These are phyloP conservation scores for Adansonia gregorii DNA, from an alignment of 441 rosid genomes.

Conservation along the genomic window DNA sequence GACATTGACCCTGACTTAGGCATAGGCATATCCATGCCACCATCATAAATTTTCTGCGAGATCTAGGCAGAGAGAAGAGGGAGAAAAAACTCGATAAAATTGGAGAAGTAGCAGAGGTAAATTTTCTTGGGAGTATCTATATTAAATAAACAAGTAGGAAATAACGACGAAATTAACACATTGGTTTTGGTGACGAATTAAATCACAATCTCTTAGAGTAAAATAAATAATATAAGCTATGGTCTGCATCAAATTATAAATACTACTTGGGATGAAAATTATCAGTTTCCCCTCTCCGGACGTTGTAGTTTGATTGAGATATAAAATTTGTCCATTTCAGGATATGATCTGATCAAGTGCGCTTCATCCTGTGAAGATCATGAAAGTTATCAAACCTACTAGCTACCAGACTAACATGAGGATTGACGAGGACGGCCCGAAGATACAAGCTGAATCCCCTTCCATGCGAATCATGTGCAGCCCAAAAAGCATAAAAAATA, in stretches of 20 bases:
- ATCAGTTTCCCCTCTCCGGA: neutral
- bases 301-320: conserved; percentile 9
- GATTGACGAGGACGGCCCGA: neutral
- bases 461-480: neutral
- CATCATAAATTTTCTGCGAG: neutral
- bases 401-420: no score
- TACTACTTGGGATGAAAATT: no score
- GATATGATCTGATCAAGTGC: no score
- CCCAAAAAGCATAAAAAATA: neutral
- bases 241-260: no score
- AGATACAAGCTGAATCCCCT: neutral
- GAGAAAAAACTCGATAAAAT: neutral
- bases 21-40: neutral
- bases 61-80: neutral
- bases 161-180: neutral
- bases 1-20: conserved; percentile 12
- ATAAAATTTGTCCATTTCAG: neutral
- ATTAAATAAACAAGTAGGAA: no score
- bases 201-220: no score
- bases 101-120: neutral
- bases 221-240: no score
- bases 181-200: neutral
- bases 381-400: no score
- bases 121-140: no score
- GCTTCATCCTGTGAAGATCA: no score